These are phyloP conservation scores for Syncephalastrum monosporum DNA, from an alignment of 371 early-diverging fungal species.

Conservation along the genomic window DNA sequence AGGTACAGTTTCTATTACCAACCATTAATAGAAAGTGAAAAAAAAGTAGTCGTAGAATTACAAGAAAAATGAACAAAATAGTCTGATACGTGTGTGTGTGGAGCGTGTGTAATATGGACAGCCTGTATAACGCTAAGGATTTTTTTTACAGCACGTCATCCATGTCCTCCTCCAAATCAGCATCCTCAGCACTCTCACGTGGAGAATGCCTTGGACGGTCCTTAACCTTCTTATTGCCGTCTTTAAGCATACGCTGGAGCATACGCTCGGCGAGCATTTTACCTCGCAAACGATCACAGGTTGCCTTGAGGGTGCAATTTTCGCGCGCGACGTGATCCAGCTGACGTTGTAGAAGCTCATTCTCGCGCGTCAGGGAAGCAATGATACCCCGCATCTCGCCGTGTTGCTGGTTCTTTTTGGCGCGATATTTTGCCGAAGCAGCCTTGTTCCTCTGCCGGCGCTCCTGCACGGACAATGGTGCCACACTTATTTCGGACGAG, in stretches of 20 bases:
- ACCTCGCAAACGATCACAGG: constrained; percentile 54
- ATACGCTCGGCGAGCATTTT: constrained; percentile 57
- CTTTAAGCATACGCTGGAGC: constrained; percentile 37
- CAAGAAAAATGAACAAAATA: too few species aligned
- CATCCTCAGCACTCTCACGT: too few species aligned
- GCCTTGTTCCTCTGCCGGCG: constrained; percentile 60
- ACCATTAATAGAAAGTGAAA: too few species aligned
- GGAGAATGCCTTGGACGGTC: too few species aligned
- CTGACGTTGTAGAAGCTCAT: constrained; percentile 46
- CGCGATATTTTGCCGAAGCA: constrained; percentile 65
- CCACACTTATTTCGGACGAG: not conserved
- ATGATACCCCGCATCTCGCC: constrained; percentile 58
- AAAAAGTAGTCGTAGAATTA: too few species aligned
- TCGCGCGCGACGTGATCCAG: constrained; percentile 49
- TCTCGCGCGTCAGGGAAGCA: constrained; percentile 45
- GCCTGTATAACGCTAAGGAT: too few species aligned
- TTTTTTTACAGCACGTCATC: too few species aligned
- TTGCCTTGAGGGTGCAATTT: constrained; percentile 43
- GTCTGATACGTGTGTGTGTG: too few species aligned
- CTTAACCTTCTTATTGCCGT: not conserved
- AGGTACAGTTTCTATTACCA: too few species aligned
- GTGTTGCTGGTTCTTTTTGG: constrained; percentile 61
- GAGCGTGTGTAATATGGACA: too few species aligned
- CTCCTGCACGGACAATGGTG: constrained; percentile 52
- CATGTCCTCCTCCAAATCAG: too few species aligned